phyloP scores from a whole-genome alignment of 129 eudicot species.

The Chrysanthemum makinoi region DNA sequence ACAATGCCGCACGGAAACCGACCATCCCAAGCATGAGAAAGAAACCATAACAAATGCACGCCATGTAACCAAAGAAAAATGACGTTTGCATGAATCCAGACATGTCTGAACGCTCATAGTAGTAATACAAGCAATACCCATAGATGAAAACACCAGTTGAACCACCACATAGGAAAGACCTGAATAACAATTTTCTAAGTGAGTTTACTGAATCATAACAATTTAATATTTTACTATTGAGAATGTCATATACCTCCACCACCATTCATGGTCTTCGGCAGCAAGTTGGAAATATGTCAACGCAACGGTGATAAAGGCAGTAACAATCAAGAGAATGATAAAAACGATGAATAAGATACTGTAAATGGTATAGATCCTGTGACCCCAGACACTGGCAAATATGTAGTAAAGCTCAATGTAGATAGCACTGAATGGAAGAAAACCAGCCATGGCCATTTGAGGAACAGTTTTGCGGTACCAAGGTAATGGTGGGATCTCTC shows the following conservation, averaged over 20 bases:
- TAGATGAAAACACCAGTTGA: conserved; percentile 61
- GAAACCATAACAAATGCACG: conserved; percentile 68
- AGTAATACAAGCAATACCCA: conserved; percentile 60
- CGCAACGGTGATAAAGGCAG: conserved; percentile 59
- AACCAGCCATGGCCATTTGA: conserved; percentile 84
- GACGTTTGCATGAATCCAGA: conserved; percentile 63
- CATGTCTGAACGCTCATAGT: conserved; percentile 51
- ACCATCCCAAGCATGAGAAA: conserved; percentile 57
- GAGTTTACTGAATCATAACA: background rate
- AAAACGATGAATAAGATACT: conserved; percentile 70
- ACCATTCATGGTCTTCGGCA: conserved; percentile 71
- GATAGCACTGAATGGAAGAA: conserved; percentile 69
- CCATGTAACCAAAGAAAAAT: conserved; percentile 68
- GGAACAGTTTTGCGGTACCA: conserved; percentile 70
- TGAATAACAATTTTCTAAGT: conserved; percentile 4
- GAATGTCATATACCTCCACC: conserved; percentile 58
- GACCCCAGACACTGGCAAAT: conserved; percentile 85
- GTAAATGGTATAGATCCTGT: conserved; percentile 69
- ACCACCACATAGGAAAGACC: conserved; percentile 71
- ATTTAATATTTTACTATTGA: background rate
- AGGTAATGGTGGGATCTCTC: conserved; percentile 69
- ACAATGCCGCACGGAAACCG: conserved; percentile 56
- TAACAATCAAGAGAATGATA: conserved; percentile 58
- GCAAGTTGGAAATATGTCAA: conserved; percentile 72
- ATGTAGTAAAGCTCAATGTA: conserved; percentile 73